Conservation (phyloP, 225 moss, liverwort and hornwort species). For the Physcomitrellopsis africana region DNA sequence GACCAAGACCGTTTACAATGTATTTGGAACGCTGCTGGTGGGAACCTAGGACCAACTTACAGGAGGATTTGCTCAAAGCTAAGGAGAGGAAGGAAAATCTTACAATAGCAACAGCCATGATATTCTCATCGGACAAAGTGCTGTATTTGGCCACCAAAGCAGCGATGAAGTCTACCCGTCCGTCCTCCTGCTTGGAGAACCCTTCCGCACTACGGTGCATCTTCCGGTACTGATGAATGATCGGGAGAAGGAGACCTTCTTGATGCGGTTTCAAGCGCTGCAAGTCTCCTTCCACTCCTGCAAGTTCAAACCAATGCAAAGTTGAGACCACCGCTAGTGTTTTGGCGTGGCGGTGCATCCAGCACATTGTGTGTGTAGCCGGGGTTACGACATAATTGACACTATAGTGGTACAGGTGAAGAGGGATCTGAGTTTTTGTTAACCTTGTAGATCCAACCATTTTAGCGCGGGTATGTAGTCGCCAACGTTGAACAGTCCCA, state of each 20-base stretch:
- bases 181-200: slow-evolving; percentile 2
- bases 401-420: too few species aligned
- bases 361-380: not conserved
- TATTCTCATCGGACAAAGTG: slow-evolving; percentile 46
- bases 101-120: slow-evolving; percentile 64
- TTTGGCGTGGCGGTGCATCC: not conserved
- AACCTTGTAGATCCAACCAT: slow-evolving; percentile 78
- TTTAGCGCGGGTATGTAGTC: slow-evolving; percentile 77
- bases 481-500: slow-evolving; percentile 80
- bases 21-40: too few species aligned
- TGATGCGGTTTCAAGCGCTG: slow-evolving; percentile 43
- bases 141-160: slow-evolving; percentile 41
- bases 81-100: slow-evolving; percentile 16
- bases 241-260: slow-evolving; percentile 58
- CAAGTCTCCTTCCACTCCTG: slow-evolving; percentile 53
- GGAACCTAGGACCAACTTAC: too few species aligned
- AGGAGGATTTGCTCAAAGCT: too few species aligned
- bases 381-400: too few species aligned
- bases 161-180: slow-evolving; percentile 42
- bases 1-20: too few species aligned
- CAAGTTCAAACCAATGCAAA: not conserved
- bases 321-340: not conserved
- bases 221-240: slow-evolving; percentile 48
- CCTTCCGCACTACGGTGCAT: slow-evolving; percentile 15
- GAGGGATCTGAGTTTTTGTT: not conserved